Conservation (phyloP, 23 red algal genomes). For the Chondrus crispus region DNA sequence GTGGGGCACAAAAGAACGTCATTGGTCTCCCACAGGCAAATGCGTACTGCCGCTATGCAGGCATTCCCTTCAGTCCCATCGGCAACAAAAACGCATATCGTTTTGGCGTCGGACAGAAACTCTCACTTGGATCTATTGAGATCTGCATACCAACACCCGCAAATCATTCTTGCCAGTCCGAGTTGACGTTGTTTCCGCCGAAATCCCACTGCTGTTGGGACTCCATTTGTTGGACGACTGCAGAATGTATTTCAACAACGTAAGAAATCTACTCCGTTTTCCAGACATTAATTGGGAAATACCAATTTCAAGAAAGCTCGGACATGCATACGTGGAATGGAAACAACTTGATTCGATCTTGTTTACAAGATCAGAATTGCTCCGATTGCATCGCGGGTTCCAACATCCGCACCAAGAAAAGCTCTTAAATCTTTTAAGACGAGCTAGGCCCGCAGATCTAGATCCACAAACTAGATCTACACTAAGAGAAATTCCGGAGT, state of each 20-base stretch:
- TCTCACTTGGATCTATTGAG: not conserved
- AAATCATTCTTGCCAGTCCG: too few relatives aligned
- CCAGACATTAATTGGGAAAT: not conserved
- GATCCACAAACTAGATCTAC: constrained; percentile 3
- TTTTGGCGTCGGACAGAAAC: not conserved
- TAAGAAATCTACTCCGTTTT: not conserved
- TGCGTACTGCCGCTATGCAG: not conserved
- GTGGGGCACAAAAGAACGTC: not conserved
- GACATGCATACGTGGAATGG: not conserved
- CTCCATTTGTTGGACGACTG: not conserved
- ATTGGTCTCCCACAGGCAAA: not conserved
- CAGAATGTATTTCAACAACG: not conserved
- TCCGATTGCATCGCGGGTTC: not conserved
- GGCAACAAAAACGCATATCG: not conserved
- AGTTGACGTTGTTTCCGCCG: not conserved
- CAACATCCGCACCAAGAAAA: not conserved
- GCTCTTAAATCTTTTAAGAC: not conserved
- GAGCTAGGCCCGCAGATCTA: not conserved
- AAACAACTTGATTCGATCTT: not conserved
- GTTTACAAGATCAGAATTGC: not conserved
- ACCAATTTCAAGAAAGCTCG: not conserved
- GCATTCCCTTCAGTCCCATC: not conserved
- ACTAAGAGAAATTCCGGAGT: not conserved
- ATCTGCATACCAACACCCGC: not conserved
- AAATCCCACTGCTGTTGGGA: not conserved